Base-by-base conservation (phyloP, 2,329 filamentous ascomycete genomes). In the Cordyceps farinosa region DNA sequence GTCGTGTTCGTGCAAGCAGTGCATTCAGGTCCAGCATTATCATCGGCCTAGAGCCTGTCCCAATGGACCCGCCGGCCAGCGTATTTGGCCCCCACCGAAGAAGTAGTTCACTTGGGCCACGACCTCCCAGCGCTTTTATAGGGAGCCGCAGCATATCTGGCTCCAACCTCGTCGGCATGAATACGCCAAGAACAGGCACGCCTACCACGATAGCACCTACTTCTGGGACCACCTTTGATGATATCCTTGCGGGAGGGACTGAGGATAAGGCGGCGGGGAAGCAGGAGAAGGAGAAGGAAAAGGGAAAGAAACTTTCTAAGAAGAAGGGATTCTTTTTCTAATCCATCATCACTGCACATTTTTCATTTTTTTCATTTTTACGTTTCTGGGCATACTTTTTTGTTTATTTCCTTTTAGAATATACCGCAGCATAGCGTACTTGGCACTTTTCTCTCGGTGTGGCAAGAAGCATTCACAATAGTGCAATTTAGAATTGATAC, bases 211-310 rank as follows among this genome's bases (percentile, higher is more conserved):
- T 67, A 5, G 66, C 70, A 9, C 67, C 66, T 2, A 71, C 67
- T 29, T 69, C 74, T 11, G 74, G 77, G 3, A 73, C 76, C 34
- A 82, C 80, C 0, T 82, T 82, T 69, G 80, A 82, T 65, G 80
- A 82, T 55, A 82, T 82, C 42, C 70, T 82, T 30, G 75, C 76
- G 9, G 71, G 70, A 36, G 65, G 69, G n/a, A 68, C 67, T 11
- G 67, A 74, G 48, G 67, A 69, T 9, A 73, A 74, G 74, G 63
- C 69, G 42, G 77, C 78, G 53, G n/a, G 32, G 17, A 62, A 62
- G 30, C 54, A 55, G 58, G 48, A 60, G 29, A 74, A 79, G 77
- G 70, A 79, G 77, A 72, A 72, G 73, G 48, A 71, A 36, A 52
- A 52, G 50, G 32, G 73, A 79, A 78, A 72, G 73, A 55, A 72